A percentile compares a stretch with the other conserved stretches of the same genome.
Evolutionary conservation across 352 stramenopile species (phyloP).

Genomic region (Globisporangium orthogonon): DNA sequence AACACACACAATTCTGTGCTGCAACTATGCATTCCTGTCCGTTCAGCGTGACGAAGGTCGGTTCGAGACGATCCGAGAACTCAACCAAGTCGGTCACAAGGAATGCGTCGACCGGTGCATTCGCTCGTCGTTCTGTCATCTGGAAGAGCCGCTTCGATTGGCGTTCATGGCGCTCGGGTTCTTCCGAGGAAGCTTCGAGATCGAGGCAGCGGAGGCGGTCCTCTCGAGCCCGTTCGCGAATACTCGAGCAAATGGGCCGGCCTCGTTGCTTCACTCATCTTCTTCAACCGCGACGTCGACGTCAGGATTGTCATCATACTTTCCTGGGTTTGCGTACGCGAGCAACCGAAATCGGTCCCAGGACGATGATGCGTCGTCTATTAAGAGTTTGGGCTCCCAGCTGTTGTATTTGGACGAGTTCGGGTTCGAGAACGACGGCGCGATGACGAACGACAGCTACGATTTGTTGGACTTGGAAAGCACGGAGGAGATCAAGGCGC

Average conservation of each 20-base stretch:
- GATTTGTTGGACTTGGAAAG: slow-evolving; percentile 71
- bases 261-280: not conserved
- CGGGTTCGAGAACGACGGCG: slow-evolving; percentile 70
- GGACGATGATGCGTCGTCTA: slow-evolving; percentile 48
- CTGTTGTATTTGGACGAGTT: slow-evolving; percentile 68
- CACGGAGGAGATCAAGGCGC: slow-evolving; percentile 54
- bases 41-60: slow-evolving; percentile 49
- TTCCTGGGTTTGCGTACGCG: slow-evolving; percentile 47
- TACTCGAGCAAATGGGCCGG: slow-evolving; percentile 9
- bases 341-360: slow-evolving; percentile 18
- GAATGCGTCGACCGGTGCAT: slow-evolving; percentile 79
- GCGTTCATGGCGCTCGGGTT: slow-evolving; percentile 82
- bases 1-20: not conserved
- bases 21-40: not conserved
- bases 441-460: slow-evolving; percentile 75
- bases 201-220: slow-evolving; percentile 60
- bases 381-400: slow-evolving; percentile 56
- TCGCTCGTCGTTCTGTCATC: slow-evolving; percentile 72
- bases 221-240: slow-evolving; percentile 39
- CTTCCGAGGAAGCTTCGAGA: slow-evolving; percentile 73
- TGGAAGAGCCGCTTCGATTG: slow-evolving; percentile 60
- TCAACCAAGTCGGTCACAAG: slow-evolving; percentile 72
- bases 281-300: slow-evolving; percentile 19
- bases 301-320: slow-evolving; percentile 28
- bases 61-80: slow-evolving; percentile 68